These are phyloP conservation scores for Perkinsela sp. DNA, from an alignment of 208 protist genomes.

Conservation along the genomic window DNA sequence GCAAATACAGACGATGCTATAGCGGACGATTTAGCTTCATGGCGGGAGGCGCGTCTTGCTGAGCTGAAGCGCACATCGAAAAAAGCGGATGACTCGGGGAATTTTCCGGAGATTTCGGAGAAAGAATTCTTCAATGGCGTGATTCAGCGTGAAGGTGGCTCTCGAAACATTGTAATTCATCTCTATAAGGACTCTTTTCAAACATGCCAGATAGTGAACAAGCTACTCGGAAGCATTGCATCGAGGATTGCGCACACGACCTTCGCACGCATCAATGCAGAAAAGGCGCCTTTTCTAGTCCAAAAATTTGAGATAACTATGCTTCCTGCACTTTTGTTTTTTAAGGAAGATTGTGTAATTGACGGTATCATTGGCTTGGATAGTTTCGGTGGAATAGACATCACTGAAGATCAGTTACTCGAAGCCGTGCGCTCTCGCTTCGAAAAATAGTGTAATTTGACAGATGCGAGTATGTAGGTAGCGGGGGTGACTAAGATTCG, in stretches of 20 bases:
- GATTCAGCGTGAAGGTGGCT: conserved; percentile 61
- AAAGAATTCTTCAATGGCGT: conserved; percentile 72
- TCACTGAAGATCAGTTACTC: conserved; percentile 43
- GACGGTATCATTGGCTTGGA: conserved; percentile 82
- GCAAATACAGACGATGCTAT: conserved; percentile 8
- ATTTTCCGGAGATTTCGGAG: conserved; percentile 68
- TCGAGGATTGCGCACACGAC: conserved; percentile 37
- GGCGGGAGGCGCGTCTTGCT: conserved; percentile 6
- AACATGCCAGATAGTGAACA: conserved; percentile 77
- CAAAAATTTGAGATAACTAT: conserved; percentile 59
- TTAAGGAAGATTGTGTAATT: conserved; percentile 68
- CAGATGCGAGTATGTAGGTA: too few species aligned
- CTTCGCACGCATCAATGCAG: conserved; percentile 76
- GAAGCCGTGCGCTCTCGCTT: too few species aligned
- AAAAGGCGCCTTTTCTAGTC: conserved; percentile 73
- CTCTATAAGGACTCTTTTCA: conserved; percentile 84
- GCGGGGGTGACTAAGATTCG: too few species aligned
- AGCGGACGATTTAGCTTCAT: conserved; percentile 7
- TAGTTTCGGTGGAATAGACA: conserved; percentile 40
- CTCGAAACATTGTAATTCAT: conserved; percentile 47
- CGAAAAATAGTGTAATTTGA: too few species aligned
- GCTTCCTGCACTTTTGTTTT: conserved; percentile 68
- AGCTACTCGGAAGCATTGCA: conserved; percentile 51
- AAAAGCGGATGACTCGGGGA: conserved; percentile 12
- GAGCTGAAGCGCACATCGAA: conserved; percentile 8